A percentile compares a stretch with the other conserved stretches of the same genome.
phyloP scores from a whole-genome alignment of 2,329 filamentous ascomycete genomes.

The Neoarthrinium moseri region DNA sequence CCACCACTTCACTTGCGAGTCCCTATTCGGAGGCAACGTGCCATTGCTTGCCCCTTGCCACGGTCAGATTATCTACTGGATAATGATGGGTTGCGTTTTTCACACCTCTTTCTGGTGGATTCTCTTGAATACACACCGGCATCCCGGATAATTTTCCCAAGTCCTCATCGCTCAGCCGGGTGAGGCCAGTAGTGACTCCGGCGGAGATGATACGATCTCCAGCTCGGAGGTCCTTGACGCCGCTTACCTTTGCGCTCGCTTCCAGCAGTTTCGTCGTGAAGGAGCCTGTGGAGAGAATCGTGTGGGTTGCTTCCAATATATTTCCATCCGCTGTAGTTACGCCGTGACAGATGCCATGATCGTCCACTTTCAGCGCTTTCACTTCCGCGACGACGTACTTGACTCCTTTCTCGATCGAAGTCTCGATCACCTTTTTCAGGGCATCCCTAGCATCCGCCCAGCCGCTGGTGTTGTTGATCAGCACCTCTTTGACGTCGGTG shows the following conservation, averaged over 20 bases:
- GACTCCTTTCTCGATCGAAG: constrained; percentile 53
- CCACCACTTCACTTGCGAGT: constrained; percentile 56
- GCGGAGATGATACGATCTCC: constrained; percentile 56
- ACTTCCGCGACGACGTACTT: constrained; percentile 57
- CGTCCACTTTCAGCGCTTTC: constrained; percentile 44
- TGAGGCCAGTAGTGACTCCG: constrained; percentile 59
- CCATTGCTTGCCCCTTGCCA: constrained; percentile 53
- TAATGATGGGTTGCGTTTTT: background rate
- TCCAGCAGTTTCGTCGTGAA: constrained; percentile 57
- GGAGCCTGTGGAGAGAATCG: constrained; percentile 55
- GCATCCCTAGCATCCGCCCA: constrained; percentile 63
- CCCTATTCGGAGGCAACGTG: constrained; percentile 52
- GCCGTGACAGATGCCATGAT: constrained; percentile 42
- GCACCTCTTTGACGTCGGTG: constrained; percentile 54
- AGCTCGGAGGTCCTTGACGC: constrained; percentile 45
- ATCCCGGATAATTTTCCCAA: constrained; percentile 43
- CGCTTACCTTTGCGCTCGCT: constrained; percentile 45
- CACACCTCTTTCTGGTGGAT: constrained; percentile 35
- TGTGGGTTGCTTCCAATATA: constrained; percentile 44
- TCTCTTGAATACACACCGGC: constrained; percentile 39
- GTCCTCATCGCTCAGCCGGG: constrained; percentile 47
- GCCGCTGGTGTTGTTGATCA: constrained; percentile 60
- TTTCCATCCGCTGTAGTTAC: constrained; percentile 45
- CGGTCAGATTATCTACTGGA: constrained; percentile 27
- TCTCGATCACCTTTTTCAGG: constrained; percentile 52